These are phyloP conservation scores for Neotropicomus parvogracilis DNA, from an alignment of 1,284 basidiomycete genomes.

Conservation along the genomic window DNA sequence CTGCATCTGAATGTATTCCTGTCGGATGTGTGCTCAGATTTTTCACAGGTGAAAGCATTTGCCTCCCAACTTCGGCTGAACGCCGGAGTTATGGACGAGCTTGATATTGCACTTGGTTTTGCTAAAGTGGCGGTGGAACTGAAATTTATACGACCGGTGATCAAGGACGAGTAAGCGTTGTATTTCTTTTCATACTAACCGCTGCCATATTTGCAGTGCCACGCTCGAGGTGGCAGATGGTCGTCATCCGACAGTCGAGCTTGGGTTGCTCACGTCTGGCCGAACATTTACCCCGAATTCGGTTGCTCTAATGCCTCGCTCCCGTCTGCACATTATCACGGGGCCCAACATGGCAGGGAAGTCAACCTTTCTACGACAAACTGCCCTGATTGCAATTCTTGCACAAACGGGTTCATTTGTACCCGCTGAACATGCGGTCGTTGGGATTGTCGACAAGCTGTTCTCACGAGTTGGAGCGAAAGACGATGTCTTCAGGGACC, in stretches of 20 bases:
- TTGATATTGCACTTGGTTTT: constrained; percentile 84
- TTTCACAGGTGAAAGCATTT: constrained; percentile 57
- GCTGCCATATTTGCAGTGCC: constrained; percentile 41
- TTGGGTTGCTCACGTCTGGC: constrained; percentile 74
- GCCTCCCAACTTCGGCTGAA: constrained; percentile 64
- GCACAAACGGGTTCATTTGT: constrained; percentile 94
- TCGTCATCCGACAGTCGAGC: constrained; percentile 90
- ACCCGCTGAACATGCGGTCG: constrained; percentile 73
- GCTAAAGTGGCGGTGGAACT: constrained; percentile 80
- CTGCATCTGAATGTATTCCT: constrained; percentile 11
- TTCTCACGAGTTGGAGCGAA: constrained; percentile 96
- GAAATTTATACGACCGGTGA: constrained; percentile 68
- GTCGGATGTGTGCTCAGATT: constrained; percentile 1
- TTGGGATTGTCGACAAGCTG: constrained; percentile 88
- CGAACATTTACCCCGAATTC: constrained; percentile 85
- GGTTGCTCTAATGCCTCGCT: constrained; percentile 54
- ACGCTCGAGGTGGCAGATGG: constrained; percentile 72
- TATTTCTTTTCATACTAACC: background rate
- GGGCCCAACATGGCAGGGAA: constrained; percentile 98
- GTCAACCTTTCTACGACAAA: constrained; percentile 89
- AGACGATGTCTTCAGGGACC: constrained; percentile 90
- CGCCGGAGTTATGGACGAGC: constrained; percentile 80
- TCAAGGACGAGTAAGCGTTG: constrained; percentile 67
- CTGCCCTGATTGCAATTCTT: constrained; percentile 85
- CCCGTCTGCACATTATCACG: constrained; percentile 79